Percentiles rank a stretch among this genome's conserved stretches.
These are phyloP conservation scores for Parathielavia hyrcaniae DNA, from an alignment of 495 filamentous ascomycete species.

Conservation along the genomic window DNA sequence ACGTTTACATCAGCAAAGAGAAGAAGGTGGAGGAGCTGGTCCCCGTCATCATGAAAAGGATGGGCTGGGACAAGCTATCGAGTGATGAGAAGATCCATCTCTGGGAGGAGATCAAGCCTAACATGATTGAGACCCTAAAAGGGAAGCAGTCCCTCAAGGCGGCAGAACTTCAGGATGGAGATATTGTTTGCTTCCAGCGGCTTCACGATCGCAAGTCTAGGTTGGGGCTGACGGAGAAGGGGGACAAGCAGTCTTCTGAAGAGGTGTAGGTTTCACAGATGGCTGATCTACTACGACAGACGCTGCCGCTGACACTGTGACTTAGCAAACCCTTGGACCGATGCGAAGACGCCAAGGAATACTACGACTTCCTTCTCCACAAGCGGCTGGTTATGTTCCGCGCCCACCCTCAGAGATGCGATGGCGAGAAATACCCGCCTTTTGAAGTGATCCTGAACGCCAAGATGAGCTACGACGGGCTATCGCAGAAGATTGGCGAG, in stretches of 20 bases:
- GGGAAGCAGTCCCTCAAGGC: constrained; percentile 78
- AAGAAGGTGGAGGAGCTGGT: constrained; percentile 85
- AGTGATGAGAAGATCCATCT: constrained; percentile 54
- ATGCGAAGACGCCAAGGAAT: constrained; percentile 65
- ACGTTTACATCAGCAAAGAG: constrained; percentile 78
- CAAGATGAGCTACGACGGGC: constrained; percentile 85
- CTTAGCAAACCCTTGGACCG: constrained; percentile 33
- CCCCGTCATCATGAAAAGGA: constrained; percentile 68
- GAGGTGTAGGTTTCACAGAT: constrained; percentile 25
- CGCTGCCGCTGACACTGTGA: constrained; percentile 3
- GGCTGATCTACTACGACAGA: constrained; percentile 28
- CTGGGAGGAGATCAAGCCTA: constrained; percentile 97
- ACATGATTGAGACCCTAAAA: constrained; percentile 94
- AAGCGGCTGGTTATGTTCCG: constrained; percentile 65
- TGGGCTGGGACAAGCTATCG: constrained; percentile 66
- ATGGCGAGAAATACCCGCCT: constrained; percentile 45
- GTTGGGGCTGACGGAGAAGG: constrained; percentile 25
- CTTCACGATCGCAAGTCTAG: constrained; percentile 43
- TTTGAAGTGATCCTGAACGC: constrained; percentile 73
- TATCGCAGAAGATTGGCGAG: constrained; percentile 80
- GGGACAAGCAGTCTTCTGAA: constrained; percentile 24
- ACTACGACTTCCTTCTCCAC: constrained; percentile 88
- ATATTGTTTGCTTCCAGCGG: constrained; percentile 92
- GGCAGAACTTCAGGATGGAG: constrained; percentile 93
- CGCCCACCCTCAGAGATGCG: constrained; percentile 48